Evolutionary conservation across 2,329 filamentous ascomycete species (phyloP).

Genomic region (Parascedosporium putredinis): DNA sequence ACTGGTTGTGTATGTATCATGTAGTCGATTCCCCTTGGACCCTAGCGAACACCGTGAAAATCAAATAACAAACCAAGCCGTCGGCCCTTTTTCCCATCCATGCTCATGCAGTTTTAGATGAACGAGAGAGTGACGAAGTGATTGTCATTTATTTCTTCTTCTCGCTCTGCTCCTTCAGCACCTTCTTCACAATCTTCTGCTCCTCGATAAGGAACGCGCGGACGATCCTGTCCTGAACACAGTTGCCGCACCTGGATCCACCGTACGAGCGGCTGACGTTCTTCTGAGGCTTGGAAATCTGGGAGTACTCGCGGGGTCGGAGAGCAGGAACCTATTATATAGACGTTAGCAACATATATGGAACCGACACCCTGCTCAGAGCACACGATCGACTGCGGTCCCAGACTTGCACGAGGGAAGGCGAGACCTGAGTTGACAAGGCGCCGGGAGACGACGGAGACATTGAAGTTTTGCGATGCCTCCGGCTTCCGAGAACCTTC

Average conservation of each 20-base stretch:
- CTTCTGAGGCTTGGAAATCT: constrained; percentile 98
- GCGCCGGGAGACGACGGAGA: too few relatives aligned
- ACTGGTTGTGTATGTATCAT: constrained; percentile 27
- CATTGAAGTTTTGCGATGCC: too few relatives aligned
- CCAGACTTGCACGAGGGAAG: background rate
- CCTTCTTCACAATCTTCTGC: constrained; percentile 99
- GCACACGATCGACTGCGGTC: too few relatives aligned
- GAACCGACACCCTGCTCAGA: too few relatives aligned
- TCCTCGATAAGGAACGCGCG: constrained; percentile 99
- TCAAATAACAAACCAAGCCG: constrained; percentile 11
- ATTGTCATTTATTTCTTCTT: constrained; percentile 57
- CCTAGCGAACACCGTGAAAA: constrained; percentile 26
- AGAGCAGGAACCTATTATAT: constrained; percentile 73
- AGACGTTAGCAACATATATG: constrained; percentile 7
- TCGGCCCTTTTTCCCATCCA: constrained; percentile 8
- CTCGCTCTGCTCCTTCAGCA: constrained; percentile 86
- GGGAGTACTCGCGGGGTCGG: constrained; percentile 93
- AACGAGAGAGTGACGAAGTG: constrained; percentile 12
- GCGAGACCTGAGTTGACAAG: too few relatives aligned
- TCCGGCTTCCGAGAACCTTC: background rate
- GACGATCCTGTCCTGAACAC: constrained; percentile 95
- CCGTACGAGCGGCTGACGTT: constrained; percentile 97
- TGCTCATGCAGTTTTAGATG: background rate
- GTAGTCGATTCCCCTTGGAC: constrained; percentile 26
- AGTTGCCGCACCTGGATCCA: constrained; percentile 96